phyloP scores from a whole-genome alignment of 371 early-diverging fungal genomes.

The Mucor irregularis region DNA sequence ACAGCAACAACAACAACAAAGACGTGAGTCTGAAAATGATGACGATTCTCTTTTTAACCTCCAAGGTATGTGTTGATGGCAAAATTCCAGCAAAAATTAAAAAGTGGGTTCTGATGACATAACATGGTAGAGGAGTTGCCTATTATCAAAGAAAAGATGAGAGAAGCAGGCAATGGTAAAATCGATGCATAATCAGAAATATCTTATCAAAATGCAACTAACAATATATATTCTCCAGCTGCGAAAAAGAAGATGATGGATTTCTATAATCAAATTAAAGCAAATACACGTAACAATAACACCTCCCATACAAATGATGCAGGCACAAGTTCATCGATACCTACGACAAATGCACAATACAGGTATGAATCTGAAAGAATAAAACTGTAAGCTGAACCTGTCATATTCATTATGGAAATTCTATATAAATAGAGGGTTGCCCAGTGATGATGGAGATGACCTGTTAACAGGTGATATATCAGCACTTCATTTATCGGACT shows the following conservation, averaged over 20 bases:
- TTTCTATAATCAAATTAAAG: conserved; percentile 45
- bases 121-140: conserved; percentile 43
- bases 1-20: conserved; percentile 8
- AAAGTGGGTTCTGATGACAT: neutral
- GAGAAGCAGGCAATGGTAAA: conserved; percentile 52
- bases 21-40: conserved; percentile 7
- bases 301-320: conserved; percentile 1
- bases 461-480: conserved; percentile 49
- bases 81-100: too few species aligned
- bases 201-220: neutral
- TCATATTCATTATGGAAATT: too few species aligned
- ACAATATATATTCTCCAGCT: conserved; percentile 17
- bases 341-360: conserved; percentile 48
- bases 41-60: conserved; percentile 42
- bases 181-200: neutral
- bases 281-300: conserved; percentile 26
- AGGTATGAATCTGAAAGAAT: conserved; percentile 17
- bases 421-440: conserved; percentile 34
- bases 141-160: conserved; percentile 49
- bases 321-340: conserved; percentile 25
- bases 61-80: conserved; percentile 33
- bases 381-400: too few species aligned
- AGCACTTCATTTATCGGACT: conserved; percentile 50
- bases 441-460: conserved; percentile 49
- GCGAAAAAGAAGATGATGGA: conserved; percentile 54